Evolutionary conservation across 1,139 yeast genomes (phyloP).

Genomic region (Geotrichum candidum): DNA sequence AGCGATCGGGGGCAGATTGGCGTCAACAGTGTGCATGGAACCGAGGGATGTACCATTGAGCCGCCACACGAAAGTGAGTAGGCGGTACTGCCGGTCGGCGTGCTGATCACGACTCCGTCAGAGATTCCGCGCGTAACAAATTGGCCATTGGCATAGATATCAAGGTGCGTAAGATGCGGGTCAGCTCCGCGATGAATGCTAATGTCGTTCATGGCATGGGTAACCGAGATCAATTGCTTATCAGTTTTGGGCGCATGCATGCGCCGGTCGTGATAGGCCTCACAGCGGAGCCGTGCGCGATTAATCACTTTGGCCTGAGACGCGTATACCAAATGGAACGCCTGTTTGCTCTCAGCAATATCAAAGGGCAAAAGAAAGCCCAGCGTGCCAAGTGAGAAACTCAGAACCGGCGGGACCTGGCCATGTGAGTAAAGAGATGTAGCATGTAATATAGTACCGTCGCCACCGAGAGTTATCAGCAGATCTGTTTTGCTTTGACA

Average conservation of each 20-base stretch:
- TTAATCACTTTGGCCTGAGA: conserved; percentile 67
- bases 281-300: conserved; percentile 73
- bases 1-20: conserved; percentile 94
- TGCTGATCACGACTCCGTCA: conserved; percentile 77
- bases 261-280: conserved; percentile 31
- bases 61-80: conserved; percentile 89
- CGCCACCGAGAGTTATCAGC: conserved; percentile 87
- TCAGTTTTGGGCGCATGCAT: conserved; percentile 11
- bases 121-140: conserved; percentile 85
- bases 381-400: conserved; percentile 85
- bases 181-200: conserved; percentile 82
- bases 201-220: conserved; percentile 87
- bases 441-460: conserved; percentile 83
- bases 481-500: conserved; percentile 48
- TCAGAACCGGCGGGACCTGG: conserved; percentile 79
- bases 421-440: conserved; percentile 49
- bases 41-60: conserved; percentile 83
- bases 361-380: conserved; percentile 87
- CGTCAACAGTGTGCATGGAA: conserved; percentile 72
- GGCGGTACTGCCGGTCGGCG: conserved; percentile 96
- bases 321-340: conserved; percentile 59
- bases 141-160: conserved; percentile 73
- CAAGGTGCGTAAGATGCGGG: conserved; percentile 79
- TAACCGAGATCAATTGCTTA: conserved; percentile 14
- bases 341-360: conserved; percentile 52